Evolutionary conservation across 2,329 filamentous ascomycete genomes (phyloP), one percentile per base, ranked within the genome.

Genomic region (Diaporthe ampelina): DNA sequence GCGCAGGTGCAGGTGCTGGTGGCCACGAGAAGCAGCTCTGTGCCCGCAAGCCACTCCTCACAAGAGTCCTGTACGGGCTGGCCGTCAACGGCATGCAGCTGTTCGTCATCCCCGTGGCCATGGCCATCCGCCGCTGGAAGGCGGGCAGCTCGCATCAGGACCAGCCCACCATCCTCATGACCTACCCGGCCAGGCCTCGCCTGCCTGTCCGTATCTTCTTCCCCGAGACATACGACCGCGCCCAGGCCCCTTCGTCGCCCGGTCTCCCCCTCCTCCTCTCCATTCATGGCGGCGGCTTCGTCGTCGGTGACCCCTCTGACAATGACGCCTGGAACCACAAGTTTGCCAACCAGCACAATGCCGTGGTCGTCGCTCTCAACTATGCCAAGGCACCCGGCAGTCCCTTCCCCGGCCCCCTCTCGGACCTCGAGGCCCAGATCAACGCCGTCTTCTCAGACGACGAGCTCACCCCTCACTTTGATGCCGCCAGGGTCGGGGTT

Each of bases 211-310:
- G 75, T 58, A 79, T 88, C 72, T 88, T 86, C 80, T 82, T 83
- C 58, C 86, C 86, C 21, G 32, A 26, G 17, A 79, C 83, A 76
- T 75, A 77, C 54, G 77, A 79, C 4, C 79, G 79, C 0, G 37
- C 37, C 37, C 77, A n/a, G 10, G 29, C 72, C 2, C 61, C 78
- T 9, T 58, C 75, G 2, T 78, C 78, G 10, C 79, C n/a, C 0
- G 11, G 58, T 21, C 58, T 85, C 13, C 86, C 88, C 0, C 80
- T 85, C 3, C 82, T 89, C 57, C 80, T 90, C 63, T 84, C 86
- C 73, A 84, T 89, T 76, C 88, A 90, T 76, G 88, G 88, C 70
- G 87, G 88, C 72, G 87, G 87, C 37, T 89, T 87, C 77, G 81
- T 82, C 26, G 26, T 90, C 56, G 84, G 85, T 78, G 78, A 83